These are phyloP conservation scores for Apiospora hydei DNA, from an alignment of 2,329 filamentous ascomycete genomes.

Conservation along the genomic window DNA sequence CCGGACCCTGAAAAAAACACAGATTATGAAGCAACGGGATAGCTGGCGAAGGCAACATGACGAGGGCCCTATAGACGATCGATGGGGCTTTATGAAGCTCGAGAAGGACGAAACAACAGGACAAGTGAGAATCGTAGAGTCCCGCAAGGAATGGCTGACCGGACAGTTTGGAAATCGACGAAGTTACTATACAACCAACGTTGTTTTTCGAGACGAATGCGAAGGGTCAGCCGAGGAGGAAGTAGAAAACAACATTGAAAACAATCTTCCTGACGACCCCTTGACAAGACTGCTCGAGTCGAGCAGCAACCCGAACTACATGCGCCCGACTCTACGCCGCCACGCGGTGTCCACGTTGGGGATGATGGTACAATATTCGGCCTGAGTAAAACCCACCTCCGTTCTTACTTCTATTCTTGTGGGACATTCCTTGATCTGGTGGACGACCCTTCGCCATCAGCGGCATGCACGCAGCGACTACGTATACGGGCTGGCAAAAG, in stretches of 20 bases:
- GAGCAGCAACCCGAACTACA: slow-evolving; percentile 47
- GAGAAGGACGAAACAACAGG: slow-evolving; percentile 66
- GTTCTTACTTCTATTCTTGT: slow-evolving; percentile 60
- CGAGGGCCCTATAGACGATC: slow-evolving; percentile 76
- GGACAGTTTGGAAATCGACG: slow-evolving; percentile 63
- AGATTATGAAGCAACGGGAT: slow-evolving; percentile 51
- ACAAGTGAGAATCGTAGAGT: slow-evolving; percentile 68
- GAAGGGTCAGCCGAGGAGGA: neutral
- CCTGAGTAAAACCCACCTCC: slow-evolving; percentile 60
- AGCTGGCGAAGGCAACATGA: slow-evolving; percentile 72
- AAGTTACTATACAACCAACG: slow-evolving; percentile 68
- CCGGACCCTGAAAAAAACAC: slow-evolving; percentile 48
- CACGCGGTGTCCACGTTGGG: slow-evolving; percentile 56
- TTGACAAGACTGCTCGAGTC: slow-evolving; percentile 25
- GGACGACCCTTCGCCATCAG: slow-evolving; percentile 52
- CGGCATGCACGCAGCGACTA: slow-evolving; percentile 45
- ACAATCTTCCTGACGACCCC: slow-evolving; percentile 22
- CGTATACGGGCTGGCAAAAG: slow-evolving; percentile 59
- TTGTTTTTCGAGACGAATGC: slow-evolving; percentile 49
- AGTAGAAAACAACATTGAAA: slow-evolving; percentile 24
- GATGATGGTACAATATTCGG: slow-evolving; percentile 57
- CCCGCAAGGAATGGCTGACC: slow-evolving; percentile 70
- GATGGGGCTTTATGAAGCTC: slow-evolving; percentile 73
- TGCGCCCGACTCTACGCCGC: slow-evolving; percentile 41
- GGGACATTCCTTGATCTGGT: slow-evolving; percentile 67